Evolutionary conservation across 140 eudicot species (phyloP).

Genomic region (Cichorium intybus): DNA sequence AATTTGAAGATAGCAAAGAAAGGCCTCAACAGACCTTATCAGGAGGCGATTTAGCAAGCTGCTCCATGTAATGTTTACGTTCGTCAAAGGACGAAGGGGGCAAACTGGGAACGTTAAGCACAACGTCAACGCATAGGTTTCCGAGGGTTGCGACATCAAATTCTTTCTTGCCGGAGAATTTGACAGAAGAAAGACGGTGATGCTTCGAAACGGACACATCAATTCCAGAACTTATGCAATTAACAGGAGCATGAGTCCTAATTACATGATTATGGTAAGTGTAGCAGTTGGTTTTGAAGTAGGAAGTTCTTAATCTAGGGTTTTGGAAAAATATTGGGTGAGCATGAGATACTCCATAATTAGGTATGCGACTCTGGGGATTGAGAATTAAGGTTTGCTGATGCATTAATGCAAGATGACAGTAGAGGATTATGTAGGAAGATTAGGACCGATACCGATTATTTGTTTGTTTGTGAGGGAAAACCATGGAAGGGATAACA

Average conservation of each 20-base stretch:
- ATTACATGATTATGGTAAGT: slow-evolving; percentile 5
- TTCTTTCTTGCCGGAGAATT: slow-evolving; percentile 35
- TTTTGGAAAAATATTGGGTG: slow-evolving; percentile 22
- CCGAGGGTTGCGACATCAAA: slow-evolving; percentile 82
- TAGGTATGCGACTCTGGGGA: slow-evolving; percentile 18
- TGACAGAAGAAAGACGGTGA: slow-evolving; percentile 12
- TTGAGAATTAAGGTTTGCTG: slow-evolving; percentile 29
- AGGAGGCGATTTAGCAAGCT: slow-evolving; percentile 70
- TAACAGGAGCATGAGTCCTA: slow-evolving; percentile 11
- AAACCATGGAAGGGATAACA: slow-evolving; percentile 3
- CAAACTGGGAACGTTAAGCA: slow-evolving; percentile 66
- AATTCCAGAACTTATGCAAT: slow-evolving; percentile 32
- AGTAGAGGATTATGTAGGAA: not conserved
- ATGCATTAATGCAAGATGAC: slow-evolving; percentile 30
- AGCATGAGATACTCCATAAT: slow-evolving; percentile 5
- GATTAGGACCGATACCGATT: not conserved
- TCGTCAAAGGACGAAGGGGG: slow-evolving; percentile 54
- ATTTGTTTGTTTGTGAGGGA: slow-evolving; percentile 9
- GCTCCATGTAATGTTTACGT: slow-evolving; percentile 65
- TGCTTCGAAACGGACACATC: slow-evolving; percentile 34
- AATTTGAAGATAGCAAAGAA: not conserved
- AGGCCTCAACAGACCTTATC: slow-evolving; percentile 49
- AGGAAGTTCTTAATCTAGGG: slow-evolving; percentile 29
- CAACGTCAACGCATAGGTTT: slow-evolving; percentile 78
- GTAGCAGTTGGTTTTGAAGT: not conserved